Evolutionary conservation across 345 rosid species (phyloP).

Genomic region (Noccaea bulbosa): DNA sequence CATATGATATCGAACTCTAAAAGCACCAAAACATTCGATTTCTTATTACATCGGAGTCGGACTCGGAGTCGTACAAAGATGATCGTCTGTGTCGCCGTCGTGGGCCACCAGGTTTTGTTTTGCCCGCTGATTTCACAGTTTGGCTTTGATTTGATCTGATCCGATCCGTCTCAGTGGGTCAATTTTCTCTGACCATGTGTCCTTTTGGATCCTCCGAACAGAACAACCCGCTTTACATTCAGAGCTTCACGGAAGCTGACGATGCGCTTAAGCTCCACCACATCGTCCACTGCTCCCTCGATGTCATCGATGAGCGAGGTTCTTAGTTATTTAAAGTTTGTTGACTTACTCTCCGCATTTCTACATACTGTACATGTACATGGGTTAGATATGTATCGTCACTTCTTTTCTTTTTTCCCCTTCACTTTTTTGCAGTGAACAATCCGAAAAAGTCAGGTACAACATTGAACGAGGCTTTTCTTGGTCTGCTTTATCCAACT

Average conservation of each 20-base stretch:
- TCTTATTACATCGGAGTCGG: background rate
- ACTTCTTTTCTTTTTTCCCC: too few relatives aligned
- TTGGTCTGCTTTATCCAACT: conserved; percentile 85
- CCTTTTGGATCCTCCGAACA: conserved; percentile 27
- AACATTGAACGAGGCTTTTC: conserved; percentile 74
- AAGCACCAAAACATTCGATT: background rate
- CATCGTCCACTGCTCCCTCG: conserved; percentile 91
- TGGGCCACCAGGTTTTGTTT: conserved; percentile 72
- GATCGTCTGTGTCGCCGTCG: conserved; percentile 90
- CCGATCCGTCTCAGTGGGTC: background rate
- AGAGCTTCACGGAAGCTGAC: conserved; percentile 89
- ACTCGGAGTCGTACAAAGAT: conserved; percentile 48
- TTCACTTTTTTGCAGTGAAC: conserved; percentile 76
- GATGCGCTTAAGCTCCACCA: conserved; percentile 91
- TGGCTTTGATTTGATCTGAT: background rate
- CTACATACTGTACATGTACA: too few relatives aligned
- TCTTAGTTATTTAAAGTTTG: background rate
- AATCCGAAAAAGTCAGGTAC: conserved; percentile 87
- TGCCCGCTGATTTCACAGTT: background rate
- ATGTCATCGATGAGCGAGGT: conserved; percentile 88
- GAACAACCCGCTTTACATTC: conserved; percentile 93
- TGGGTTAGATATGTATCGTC: too few relatives aligned
- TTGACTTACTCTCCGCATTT: background rate
- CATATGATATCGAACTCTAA: background rate
- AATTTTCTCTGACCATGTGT: background rate